Base-by-base conservation (phyloP, 2,329 filamentous ascomycete genomes). In the Nannizziopsis barbatae region DNA sequence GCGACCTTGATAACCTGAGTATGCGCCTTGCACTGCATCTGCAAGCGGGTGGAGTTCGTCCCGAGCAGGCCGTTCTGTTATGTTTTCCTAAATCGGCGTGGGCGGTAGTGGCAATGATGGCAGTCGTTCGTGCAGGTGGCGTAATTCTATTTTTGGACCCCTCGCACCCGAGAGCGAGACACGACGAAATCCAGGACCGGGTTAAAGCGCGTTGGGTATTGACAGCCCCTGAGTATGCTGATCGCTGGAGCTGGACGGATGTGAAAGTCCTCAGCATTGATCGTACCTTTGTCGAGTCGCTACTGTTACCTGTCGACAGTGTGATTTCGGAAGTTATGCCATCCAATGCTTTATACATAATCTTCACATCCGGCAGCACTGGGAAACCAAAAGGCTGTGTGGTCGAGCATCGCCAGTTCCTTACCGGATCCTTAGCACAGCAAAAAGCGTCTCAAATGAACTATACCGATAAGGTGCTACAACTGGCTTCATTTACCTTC, bases 401-500 rank as follows among this genome's bases (percentile, higher is more conserved):
- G 36, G 76, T 79, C 50, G 73, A 71, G 2, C 79, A 82, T 52
- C 62, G 64, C 0, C 55, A 69, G 3, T 66, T 68, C 0, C 73
- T 77, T 50, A 17, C 30, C 6, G 17, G 18, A 18, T 0, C 68
- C 71, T 0, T 61, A 76, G 52, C 52, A 1, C 51, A 58, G 33
- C 22, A 27, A 7, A 27, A 92, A 17, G 22, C 22, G 4, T 27
- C 22, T 27, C 22, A 27, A 27, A 27, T 27, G 22, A 27, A 27
- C 22, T 27, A 27, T 27, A 27, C 22, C 22, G 22, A 60, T 27
- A 27, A 27, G 53, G 59, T 60, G 9, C 70, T 81, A 57, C 74
- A 78, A 52, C 71, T 76, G 45, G 76, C 74, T 0, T 72, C 74
- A 2, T 75, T 73, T 57, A 73, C 72, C 11, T 74, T 76, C 48